phyloP scores from a whole-genome alignment of 306 rosid genomes.

The Gynostemma pentaphyllum region DNA sequence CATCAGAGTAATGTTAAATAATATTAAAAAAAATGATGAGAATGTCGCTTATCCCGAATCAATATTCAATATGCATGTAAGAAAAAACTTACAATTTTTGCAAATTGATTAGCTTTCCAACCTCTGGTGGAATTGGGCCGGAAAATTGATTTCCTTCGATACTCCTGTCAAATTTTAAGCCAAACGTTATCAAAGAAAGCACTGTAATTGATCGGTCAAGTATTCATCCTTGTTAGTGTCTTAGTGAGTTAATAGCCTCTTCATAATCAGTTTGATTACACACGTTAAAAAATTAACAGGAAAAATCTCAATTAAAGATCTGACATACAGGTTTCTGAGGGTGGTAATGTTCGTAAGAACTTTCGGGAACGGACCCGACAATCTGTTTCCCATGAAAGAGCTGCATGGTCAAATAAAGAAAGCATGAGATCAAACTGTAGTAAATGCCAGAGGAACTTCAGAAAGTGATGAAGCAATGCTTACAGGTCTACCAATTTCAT shows the following conservation, averaged over 20 bases:
- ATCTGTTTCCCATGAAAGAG: slow-evolving; percentile 69
- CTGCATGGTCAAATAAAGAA: slow-evolving; percentile 39
- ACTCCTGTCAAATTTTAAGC: slow-evolving; percentile 37
- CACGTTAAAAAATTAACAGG: too few relatives aligned
- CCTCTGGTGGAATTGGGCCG: slow-evolving; percentile 57
- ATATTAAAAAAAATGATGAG: neutral
- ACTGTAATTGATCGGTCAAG: neutral
- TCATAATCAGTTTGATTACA: neutral
- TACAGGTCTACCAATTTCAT: slow-evolving; percentile 61
- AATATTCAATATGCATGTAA: slow-evolving; percentile 1
- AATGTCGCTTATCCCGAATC: neutral
- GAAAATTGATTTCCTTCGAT: slow-evolving; percentile 71
- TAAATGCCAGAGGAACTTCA: neutral
- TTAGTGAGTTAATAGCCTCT: neutral
- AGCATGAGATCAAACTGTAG: neutral
- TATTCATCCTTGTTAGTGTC: neutral
- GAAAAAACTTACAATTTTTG: slow-evolving; percentile 54
- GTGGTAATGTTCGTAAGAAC: slow-evolving; percentile 70
- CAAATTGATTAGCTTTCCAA: slow-evolving; percentile 49
- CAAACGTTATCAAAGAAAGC: neutral
- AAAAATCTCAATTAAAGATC: neutral
- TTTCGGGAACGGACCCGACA: slow-evolving; percentile 87
- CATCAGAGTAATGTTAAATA: neutral
- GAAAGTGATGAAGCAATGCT: slow-evolving; percentile 20
- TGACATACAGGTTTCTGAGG: slow-evolving; percentile 68